Conservation (phyloP, 495 filamentous ascomycete species). For the Acidiella bohemica region DNA sequence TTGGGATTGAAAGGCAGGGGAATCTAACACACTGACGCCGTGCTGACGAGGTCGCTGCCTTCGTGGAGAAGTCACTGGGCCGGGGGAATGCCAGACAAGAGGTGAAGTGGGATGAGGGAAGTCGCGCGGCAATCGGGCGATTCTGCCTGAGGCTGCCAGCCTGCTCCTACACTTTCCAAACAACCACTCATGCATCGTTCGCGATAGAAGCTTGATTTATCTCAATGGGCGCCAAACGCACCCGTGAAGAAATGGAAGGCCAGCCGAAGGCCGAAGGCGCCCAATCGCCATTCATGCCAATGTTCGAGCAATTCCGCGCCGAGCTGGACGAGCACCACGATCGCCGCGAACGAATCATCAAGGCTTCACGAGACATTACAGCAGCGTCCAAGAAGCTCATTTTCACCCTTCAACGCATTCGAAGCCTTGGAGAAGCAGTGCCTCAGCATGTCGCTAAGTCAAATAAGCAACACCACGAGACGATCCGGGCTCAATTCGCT, state of each 20-base stretch:
- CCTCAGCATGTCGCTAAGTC: conserved; percentile 52
- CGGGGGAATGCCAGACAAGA: too few relatives aligned
- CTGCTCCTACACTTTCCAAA: too few relatives aligned
- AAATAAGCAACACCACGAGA: conserved; percentile 45
- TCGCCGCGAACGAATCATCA: conserved; percentile 76
- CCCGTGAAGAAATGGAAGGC: conserved; percentile 11
- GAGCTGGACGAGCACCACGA: conserved; percentile 94
- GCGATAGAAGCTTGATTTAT: too few relatives aligned
- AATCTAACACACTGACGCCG: too few relatives aligned
- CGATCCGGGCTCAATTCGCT: conserved; percentile 54
- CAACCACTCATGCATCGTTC: too few relatives aligned
- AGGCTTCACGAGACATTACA: conserved; percentile 80
- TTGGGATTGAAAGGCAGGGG: too few relatives aligned
- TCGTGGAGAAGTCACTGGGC: too few relatives aligned
- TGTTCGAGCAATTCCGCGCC: conserved; percentile 73
- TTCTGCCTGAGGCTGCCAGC: too few relatives aligned
- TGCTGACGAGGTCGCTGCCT: too few relatives aligned
- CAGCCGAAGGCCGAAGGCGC: neutral
- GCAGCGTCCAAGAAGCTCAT: conserved; percentile 96
- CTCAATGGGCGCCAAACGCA: conserved; percentile 10
- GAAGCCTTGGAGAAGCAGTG: conserved; percentile 47
- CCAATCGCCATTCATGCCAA: conserved; percentile 42
- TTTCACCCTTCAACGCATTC: conserved; percentile 77
- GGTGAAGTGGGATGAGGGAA: too few relatives aligned
- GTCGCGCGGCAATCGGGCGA: too few relatives aligned